A percentile compares a stretch with the other conserved stretches of the same genome.
phyloP scores from a whole-genome alignment of 345 rosid species.

The Syzygium grande region DNA sequence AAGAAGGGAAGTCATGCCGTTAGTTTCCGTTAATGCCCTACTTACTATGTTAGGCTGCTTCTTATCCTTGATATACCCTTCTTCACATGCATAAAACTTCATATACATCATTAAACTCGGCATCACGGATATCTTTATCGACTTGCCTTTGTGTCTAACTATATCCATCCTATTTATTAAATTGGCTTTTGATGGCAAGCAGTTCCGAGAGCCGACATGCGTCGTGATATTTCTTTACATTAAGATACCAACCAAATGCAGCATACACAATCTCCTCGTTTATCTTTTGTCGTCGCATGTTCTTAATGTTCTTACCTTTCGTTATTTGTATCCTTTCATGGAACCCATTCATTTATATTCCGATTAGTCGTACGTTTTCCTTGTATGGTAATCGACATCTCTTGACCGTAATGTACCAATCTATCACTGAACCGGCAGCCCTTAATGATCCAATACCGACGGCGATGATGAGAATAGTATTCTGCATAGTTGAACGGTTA shows the following conservation, averaged over 20 bases:
- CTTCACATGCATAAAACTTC: neutral
- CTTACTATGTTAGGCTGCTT: neutral
- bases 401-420: neutral
- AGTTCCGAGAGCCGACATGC: neutral
- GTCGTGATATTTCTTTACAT: neutral
- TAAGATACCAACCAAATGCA: neutral
- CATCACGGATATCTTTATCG: neutral
- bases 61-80: neutral
- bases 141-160: neutral
- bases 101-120: neutral
- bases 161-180: neutral
- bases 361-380: neutral
- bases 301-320: neutral
- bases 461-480: neutral
- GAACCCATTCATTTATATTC: neutral
- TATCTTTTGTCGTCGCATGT: neutral
- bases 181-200: neutral
- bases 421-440: neutral
- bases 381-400: neutral
- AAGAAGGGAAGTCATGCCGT: neutral
- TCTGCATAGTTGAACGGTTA: neutral
- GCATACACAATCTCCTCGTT: neutral
- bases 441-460: neutral
- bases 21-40: neutral
- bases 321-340: neutral